These are phyloP conservation scores for Knoxia roxburghii DNA, from an alignment of 257 asterid genomes.

Conservation along the genomic window DNA sequence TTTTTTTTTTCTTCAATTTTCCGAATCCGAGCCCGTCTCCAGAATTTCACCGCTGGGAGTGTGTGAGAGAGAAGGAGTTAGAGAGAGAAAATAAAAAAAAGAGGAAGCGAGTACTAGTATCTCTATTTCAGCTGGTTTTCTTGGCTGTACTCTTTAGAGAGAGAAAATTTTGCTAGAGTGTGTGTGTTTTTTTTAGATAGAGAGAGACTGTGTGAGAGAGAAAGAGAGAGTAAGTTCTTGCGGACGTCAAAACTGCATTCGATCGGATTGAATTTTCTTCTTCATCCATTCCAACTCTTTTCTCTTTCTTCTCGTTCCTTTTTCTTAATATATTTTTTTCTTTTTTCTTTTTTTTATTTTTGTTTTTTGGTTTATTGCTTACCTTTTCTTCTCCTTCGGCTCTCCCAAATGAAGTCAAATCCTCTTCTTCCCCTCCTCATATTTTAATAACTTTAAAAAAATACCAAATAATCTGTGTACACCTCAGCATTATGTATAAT, in stretches of 20 bases:
- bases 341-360: background rate
- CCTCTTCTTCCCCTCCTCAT: constrained; percentile 25
- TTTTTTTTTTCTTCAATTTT: background rate
- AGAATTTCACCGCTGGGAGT: background rate
- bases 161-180: constrained; percentile 13
- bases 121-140: constrained; percentile 14
- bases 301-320: constrained; percentile 1
- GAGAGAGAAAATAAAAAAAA: constrained; percentile 3
- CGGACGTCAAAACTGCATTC: constrained; percentile 48
- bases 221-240: constrained; percentile 20
- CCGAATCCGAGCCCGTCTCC: background rate
- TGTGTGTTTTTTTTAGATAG: background rate
- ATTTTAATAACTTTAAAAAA: background rate
- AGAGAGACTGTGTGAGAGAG: constrained; percentile 19
- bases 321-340: background rate
- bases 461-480: background rate
- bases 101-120: background rate
- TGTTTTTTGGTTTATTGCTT: background rate
- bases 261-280: constrained; percentile 32
- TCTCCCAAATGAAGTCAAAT: constrained; percentile 33
- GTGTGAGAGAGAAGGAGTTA: constrained; percentile 12
- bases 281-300: constrained; percentile 26
- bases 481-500: background rate
- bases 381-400: constrained; percentile 15
- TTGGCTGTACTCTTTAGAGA: constrained; percentile 32